Base-by-base conservation (phyloP, 116 monocot species). In the Dioscorea cayenensis region DNA sequence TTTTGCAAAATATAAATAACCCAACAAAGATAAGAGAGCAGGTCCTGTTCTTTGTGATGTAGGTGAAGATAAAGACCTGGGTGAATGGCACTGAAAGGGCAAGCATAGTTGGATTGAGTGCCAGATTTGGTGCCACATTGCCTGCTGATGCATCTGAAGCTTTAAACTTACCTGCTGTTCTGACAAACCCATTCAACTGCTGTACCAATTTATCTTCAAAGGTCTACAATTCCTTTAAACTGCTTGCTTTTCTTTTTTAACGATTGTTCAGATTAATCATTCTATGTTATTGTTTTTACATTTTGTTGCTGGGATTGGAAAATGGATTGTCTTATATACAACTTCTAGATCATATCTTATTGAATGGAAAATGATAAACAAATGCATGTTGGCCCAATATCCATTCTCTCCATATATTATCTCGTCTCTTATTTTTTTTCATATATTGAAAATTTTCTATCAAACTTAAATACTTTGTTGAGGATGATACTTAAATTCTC, bases 61-160 rank as follows among this genome's bases (percentile, higher is more conserved):
- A 72, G 77, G 72, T 78, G 19, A 72, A 67, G 59, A 37, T 78
- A 61, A 78, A 35, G 59, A 72, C 67, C 60, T 78, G 78, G 78
- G 28, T 78, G 60, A 67, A 72, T 72, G 67, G 62, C 49, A 66
- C 23, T 49, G 78, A 78, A 68, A 43, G 58, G 9, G 13, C 28
- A 60, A 67, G 49, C 67, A 28, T 78, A 21, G 49, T 62, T 51
- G 72, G 78, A 32, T 28, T 78, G n/a, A 78, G 62, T 49, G 78
- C 78, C 22, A 62, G 61, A 67, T 78, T 78, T 51, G 78, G 78
- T 62, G 60, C 60, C 32, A 5, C 67, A 1, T 66, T 78, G 72
- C 78, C 78, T 25, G 29, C 0, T 27, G 5, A 49, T 20, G 61
- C 49, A 1, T 49, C 72, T 25, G 67, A 67, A 59, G 67, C 66